Evolutionary conservation across 2,329 filamentous ascomycete species (phyloP), one percentile per base, ranked within the genome.

Genomic region (Sordariomycetes sp.): DNA sequence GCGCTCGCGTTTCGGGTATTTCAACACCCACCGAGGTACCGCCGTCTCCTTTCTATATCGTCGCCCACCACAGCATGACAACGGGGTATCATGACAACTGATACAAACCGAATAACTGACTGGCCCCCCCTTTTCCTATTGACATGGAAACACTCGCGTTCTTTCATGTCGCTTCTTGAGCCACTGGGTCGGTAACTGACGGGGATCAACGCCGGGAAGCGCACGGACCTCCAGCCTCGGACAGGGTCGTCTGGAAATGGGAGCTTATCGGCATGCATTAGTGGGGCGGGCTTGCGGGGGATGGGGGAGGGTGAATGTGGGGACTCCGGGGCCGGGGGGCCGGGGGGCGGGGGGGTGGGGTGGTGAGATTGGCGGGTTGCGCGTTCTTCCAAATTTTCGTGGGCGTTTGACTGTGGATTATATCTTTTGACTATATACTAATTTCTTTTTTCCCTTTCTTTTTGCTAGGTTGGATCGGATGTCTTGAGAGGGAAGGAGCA

Each of bases 221-320:
- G 45, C 45, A 50, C 45, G 45, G 45, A 20, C 45, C 45, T 12
- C n/a, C n/a, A n/a, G 45, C 10, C 10, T 12, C 45, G 10, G n/a
- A 12, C 17, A n/a, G 36, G 3, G 36, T 39, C 10, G 12, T 39
- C 10, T 10, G 35, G 32, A 13, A 32, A 54, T 5, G 32, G 39
- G 53, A 55, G 36, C 34, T 52, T 56, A 56, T 56, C 48, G n/a
- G 55, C 28, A 34, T 56, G 55, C 55, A 56, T 56, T 56, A 56
- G 55, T 20, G 55, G 55, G 10, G 42, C 15, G 39, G 36, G 55
- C 28, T 28, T 34, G 34, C 25, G 20, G 20, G 53, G 7, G 53
- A 20, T 2, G 51, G 51, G 12, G 28, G 13, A n/a, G n/a, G n/a
- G n/a, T n/a, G n/a, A n/a, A n/a, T n/a, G n/a, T n/a, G n/a, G n/a